Conservation (phyloP, 495 filamentous ascomycete species). For the Trichoderma reesei region DNA sequence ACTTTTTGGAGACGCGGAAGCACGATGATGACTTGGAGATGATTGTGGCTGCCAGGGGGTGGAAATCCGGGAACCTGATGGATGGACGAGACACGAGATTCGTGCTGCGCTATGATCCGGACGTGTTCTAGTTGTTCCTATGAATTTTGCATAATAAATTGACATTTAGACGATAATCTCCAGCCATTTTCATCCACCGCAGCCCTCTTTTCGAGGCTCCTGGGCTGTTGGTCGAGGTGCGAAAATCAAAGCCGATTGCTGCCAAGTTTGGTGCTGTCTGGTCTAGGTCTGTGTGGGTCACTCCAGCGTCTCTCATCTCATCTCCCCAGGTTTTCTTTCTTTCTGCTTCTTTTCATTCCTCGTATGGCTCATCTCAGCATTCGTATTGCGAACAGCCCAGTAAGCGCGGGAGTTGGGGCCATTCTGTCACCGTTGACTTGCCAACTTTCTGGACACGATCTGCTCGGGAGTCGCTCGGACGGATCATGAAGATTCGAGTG, state of each 20-base stretch:
- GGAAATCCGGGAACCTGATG: not conserved
- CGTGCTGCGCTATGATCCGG: not conserved
- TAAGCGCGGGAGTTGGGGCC: not conserved
- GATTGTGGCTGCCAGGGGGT: slow-evolving; percentile 1
- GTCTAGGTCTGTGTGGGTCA: not conserved
- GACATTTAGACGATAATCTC: not conserved
- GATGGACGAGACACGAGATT: not conserved
- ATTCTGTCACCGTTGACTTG: not conserved
- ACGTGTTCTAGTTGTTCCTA: no score
- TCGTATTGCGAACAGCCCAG: not conserved
- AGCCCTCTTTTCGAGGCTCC: not conserved
- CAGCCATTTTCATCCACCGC: not conserved
- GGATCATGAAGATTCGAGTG: not conserved
- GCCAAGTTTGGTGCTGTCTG: not conserved
- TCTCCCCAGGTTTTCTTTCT: not conserved
- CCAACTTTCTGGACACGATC: not conserved
- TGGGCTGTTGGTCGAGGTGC: not conserved
- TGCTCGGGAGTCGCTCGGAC: not conserved
- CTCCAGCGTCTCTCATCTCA: not conserved
- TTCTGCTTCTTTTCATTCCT: not conserved
- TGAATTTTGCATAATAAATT: no score
- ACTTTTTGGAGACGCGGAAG: not conserved
- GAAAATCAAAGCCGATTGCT: not conserved
- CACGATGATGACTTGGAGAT: not conserved
- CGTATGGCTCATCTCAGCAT: not conserved